phyloP scores from a whole-genome alignment of 73 alveolate species.

The Blepharisma japonicum region DNA sequence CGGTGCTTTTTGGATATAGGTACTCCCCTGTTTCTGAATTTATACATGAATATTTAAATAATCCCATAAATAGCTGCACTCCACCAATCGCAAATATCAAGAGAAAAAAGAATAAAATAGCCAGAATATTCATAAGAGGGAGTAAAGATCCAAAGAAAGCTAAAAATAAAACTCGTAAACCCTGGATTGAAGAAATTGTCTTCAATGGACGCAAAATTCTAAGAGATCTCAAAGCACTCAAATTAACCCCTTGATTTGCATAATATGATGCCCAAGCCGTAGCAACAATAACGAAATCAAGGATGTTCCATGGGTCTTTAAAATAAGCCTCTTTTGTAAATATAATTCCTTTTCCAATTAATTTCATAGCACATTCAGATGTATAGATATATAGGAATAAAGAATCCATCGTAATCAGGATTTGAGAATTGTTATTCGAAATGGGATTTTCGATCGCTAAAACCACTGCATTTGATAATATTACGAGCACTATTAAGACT shows the following conservation, averaged over 20 bases:
- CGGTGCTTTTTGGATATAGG: background rate
- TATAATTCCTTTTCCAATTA: constrained; percentile 80
- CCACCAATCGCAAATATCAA: constrained; percentile 95
- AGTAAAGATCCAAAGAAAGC: constrained; percentile 45
- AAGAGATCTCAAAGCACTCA: constrained; percentile 45
- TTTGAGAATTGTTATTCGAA: constrained; percentile 20
- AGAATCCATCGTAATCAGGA: constrained; percentile 42
- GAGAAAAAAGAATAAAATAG: constrained; percentile 83
- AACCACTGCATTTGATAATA: constrained; percentile 51
- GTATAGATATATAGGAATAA: constrained; percentile 77
- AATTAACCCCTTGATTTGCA: constrained; percentile 26
- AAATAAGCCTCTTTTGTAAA: constrained; percentile 43
- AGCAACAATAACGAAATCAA: constrained; percentile 64
- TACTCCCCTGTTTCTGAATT: constrained; percentile 48
- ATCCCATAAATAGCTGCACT: constrained; percentile 85
- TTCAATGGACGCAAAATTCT: constrained; percentile 55
- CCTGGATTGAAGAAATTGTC: constrained; percentile 41
- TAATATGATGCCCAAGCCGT: constrained; percentile 51
- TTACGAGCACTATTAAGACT: constrained; percentile 29
- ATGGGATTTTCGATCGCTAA: constrained; percentile 85
- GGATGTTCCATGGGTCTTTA: constrained; percentile 73
- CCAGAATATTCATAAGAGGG: constrained; percentile 56
- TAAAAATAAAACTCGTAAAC: constrained; percentile 46
- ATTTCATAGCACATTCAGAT: constrained; percentile 79
- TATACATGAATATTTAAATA: constrained; percentile 77